Evolutionary conservation across 495 filamentous ascomycete genomes (phyloP).

Genomic region (Xylaria curta): DNA sequence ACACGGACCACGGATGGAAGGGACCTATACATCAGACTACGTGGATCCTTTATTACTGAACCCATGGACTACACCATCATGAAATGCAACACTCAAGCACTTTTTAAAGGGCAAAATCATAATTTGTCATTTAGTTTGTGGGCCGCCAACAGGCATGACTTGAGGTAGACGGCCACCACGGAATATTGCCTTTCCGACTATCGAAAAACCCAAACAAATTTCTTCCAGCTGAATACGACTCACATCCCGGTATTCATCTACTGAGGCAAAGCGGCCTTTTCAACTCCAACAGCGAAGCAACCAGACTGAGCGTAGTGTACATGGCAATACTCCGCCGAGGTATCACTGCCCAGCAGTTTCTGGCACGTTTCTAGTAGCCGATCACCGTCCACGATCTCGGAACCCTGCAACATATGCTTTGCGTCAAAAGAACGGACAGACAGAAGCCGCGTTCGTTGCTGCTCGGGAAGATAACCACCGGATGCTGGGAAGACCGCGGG

Average conservation of each 20-base stretch:
- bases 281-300: slow-evolving; percentile 24
- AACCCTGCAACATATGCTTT: slow-evolving; percentile 19
- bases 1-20: background rate
- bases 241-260: background rate
- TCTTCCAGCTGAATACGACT: background rate
- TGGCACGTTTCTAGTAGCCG: slow-evolving; percentile 14
- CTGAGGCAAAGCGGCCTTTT: slow-evolving; percentile 5
- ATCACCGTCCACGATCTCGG: slow-evolving; percentile 13
- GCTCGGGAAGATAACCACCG: slow-evolving; percentile 9
- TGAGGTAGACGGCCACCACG: background rate
- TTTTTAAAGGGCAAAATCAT: background rate
- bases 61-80: background rate
- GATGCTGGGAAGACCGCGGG: slow-evolving; percentile 3
- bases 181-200: background rate
- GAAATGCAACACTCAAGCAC: background rate
- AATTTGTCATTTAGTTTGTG: background rate
- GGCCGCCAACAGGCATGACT: background rate
- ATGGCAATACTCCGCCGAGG: slow-evolving; percentile 21
- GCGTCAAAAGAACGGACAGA: slow-evolving; percentile 16
- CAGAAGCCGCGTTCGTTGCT: background rate
- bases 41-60: slow-evolving; percentile 9
- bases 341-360: slow-evolving; percentile 13
- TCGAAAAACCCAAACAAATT: background rate
- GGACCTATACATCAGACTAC: background rate
- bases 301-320: slow-evolving; percentile 17